Evolutionary conservation across 106 monocot genomes (phyloP).

Genomic region (Dioscorea dumetorum): DNA sequence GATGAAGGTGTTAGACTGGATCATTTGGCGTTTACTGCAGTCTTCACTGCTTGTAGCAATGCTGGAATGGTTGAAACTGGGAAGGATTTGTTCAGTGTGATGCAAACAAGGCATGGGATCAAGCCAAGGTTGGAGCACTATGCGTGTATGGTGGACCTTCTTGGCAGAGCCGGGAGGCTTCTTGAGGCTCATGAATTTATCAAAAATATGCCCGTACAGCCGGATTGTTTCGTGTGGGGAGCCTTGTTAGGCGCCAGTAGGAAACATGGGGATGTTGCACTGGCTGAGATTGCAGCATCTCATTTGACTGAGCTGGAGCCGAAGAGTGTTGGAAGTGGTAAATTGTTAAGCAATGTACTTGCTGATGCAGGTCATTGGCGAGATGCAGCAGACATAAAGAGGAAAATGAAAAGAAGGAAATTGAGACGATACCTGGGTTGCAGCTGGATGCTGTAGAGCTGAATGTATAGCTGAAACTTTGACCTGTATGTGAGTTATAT

Average conservation of each 20-base stretch:
- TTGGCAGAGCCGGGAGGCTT: slow-evolving; percentile 44
- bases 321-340: slow-evolving; percentile 18
- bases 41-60: slow-evolving; percentile 57
- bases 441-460: slow-evolving; percentile 28
- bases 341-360: slow-evolving; percentile 21
- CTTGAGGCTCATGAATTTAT: slow-evolving; percentile 38
- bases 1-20: slow-evolving; percentile 14
- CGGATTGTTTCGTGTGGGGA: slow-evolving; percentile 65
- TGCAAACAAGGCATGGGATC: slow-evolving; percentile 30
- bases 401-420: slow-evolving; percentile 19
- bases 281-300: slow-evolving; percentile 34
- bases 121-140: slow-evolving; percentile 57
- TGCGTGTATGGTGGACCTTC: slow-evolving; percentile 64
- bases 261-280: slow-evolving; percentile 21
- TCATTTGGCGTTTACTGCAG: slow-evolving; percentile 49
- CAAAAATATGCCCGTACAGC: slow-evolving; percentile 33
- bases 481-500: background rate
- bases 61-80: slow-evolving; percentile 43
- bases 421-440: slow-evolving; percentile 19
- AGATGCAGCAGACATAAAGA: slow-evolving; percentile 32
- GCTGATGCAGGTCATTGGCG: slow-evolving; percentile 17
- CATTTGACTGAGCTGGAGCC: slow-evolving; percentile 36
- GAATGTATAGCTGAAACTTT: background rate
- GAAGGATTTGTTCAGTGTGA: slow-evolving; percentile 23
- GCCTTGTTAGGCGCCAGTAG: slow-evolving; percentile 49